phyloP scores from a whole-genome alignment of 768 basidiomycete species.

The Hemileccinum rubropunctum region DNA sequence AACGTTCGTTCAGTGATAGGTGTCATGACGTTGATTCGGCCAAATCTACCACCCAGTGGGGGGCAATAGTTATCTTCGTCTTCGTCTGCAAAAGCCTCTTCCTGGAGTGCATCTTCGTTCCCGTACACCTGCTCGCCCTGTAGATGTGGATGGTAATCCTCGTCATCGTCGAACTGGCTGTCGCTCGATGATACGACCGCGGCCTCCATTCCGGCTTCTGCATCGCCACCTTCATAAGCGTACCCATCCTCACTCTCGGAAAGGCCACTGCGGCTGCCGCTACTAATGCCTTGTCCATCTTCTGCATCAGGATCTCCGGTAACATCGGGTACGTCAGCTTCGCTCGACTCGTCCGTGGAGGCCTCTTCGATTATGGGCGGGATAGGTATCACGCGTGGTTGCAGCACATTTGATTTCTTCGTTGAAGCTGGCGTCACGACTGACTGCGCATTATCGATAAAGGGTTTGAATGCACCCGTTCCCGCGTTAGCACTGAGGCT shows the following conservation, averaged over 20 bases:
- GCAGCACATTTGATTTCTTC: conserved; percentile 19
- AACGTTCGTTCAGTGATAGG: conserved; percentile 94
- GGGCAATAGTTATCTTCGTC: conserved; percentile 33
- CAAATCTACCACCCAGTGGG: conserved; percentile 74
- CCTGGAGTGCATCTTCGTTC: conserved; percentile 26
- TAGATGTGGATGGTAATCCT: conserved; percentile 18
- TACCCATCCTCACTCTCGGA: conserved; percentile 37
- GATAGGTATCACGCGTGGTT: conserved; percentile 17
- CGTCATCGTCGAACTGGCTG: conserved; percentile 32
- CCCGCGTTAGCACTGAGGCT: conserved; percentile 4
- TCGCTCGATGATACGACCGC: conserved; percentile 29
- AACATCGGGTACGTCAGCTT: conserved; percentile 19
- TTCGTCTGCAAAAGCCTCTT: conserved; percentile 29
- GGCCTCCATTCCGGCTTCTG: conserved; percentile 25
- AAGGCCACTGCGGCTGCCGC: conserved; percentile 28
- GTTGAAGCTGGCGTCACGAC: conserved; percentile 16
- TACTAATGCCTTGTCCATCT: conserved; percentile 23
- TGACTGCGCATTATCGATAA: conserved; percentile 25
- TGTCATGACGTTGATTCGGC: conserved; percentile 90
- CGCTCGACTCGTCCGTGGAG: conserved; percentile 34
- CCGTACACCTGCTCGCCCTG: conserved; percentile 12
- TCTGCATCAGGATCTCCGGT: conserved; percentile 22
- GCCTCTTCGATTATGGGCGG: conserved; percentile 24
- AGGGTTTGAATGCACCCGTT: conserved; percentile 37
- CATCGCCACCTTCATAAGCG: conserved; percentile 27